Conservation (phyloP, 2,329 filamentous ascomycete species). For the Sphaceloma murrayae region DNA sequence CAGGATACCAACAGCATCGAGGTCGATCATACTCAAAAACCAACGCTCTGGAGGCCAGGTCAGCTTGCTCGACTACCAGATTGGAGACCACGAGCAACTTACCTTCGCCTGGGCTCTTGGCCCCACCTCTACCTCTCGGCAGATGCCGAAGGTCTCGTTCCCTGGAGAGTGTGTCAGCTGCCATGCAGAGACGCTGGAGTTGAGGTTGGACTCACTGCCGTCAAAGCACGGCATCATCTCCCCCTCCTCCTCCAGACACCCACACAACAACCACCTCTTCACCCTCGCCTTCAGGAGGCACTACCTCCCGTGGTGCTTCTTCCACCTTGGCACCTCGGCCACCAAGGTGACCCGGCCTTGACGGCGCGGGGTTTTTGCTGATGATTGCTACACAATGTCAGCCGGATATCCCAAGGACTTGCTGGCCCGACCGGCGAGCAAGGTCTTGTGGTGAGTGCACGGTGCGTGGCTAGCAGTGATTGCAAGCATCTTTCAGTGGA, state of each 20-base stretch:
- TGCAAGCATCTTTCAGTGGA: neutral
- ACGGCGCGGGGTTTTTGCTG: neutral
- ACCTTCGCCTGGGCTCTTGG: too few relatives aligned
- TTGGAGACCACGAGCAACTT: too few relatives aligned
- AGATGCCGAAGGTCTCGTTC: too few relatives aligned
- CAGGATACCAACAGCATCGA: too few relatives aligned
- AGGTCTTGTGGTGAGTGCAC: too few relatives aligned
- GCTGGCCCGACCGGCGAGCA: neutral
- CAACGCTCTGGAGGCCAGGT: too few relatives aligned
- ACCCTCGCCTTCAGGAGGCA: neutral
- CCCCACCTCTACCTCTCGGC: too few relatives aligned
- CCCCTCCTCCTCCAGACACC: neutral
- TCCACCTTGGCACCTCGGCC: neutral
- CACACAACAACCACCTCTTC: neutral
- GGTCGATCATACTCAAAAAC: too few relatives aligned
- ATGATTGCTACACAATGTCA: neutral
- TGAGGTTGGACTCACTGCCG: too few relatives aligned
- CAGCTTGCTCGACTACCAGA: too few relatives aligned
- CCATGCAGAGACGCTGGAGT: too few relatives aligned
- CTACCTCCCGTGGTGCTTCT: conserved; percentile 3
- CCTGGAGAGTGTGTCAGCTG: too few relatives aligned
- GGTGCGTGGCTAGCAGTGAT: neutral
- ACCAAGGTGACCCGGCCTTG: neutral
- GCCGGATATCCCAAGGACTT: neutral
- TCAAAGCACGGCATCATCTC: neutral